phyloP scores from a whole-genome alignment of 305 asterid genomes.

The Rubia balearica region DNA sequence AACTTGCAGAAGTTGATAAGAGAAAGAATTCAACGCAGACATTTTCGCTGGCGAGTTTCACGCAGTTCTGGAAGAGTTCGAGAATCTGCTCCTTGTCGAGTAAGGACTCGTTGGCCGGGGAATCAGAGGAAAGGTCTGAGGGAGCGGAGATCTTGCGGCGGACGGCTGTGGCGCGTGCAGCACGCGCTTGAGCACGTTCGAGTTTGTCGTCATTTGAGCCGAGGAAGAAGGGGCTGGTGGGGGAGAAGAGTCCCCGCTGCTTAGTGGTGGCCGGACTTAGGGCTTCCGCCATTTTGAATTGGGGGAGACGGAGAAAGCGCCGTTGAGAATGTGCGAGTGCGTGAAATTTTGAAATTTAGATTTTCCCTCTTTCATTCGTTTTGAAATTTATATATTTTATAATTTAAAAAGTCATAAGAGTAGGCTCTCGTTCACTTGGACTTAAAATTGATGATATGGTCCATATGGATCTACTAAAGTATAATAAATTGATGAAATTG shows the following conservation, averaged over 20 bases:
- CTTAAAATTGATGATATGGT: too few species aligned
- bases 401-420: too few species aligned
- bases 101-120: conserved; percentile 34
- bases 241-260: conserved; percentile 68
- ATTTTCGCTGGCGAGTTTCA: conserved; percentile 95
- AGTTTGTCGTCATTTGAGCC: conserved; percentile 89
- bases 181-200: conserved; percentile 96
- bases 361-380: not conserved
- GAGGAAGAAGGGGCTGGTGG: conserved; percentile 59
- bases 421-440: too few species aligned
- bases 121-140: conserved; percentile 21
- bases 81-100: conserved; percentile 78
- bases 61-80: conserved; percentile 81
- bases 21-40: conserved; percentile 23
- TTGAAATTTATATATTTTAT: not conserved
- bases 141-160: conserved; percentile 55
- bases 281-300: conserved; percentile 49
- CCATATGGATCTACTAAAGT: too few species aligned
- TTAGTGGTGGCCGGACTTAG: conserved; percentile 60
- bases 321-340: not conserved
- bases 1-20: not conserved
- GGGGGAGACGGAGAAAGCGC: not conserved
- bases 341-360: not conserved
- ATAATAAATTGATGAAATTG: too few species aligned
- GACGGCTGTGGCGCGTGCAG: conserved; percentile 84